A percentile compares a stretch with the other conserved stretches of the same genome.
Evolutionary conservation across 805 yeast species (phyloP).

Genomic region (Priceomyces melissophilus): DNA sequence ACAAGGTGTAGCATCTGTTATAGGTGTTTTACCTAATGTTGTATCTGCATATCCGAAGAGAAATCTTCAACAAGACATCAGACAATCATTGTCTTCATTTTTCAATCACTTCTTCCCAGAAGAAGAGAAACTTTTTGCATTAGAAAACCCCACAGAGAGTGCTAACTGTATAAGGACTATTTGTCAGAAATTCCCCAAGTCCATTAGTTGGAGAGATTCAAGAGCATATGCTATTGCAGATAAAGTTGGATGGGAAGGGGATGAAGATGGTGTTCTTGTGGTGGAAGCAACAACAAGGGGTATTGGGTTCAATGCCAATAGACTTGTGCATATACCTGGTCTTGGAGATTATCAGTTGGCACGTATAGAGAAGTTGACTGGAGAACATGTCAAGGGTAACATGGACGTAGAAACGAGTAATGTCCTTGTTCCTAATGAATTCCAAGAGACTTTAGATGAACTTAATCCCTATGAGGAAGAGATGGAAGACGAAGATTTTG

Average conservation of each 20-base stretch:
- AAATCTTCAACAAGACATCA: conserved; percentile 67
- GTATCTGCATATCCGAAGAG: conserved; percentile 64
- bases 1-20: conserved; percentile 84
- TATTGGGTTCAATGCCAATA: conserved; percentile 70
- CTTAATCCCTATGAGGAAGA: conserved; percentile 53
- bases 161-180: conserved; percentile 66
- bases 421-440: conserved; percentile 27
- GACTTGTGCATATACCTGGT: conserved; percentile 83
- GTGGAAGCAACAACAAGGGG: conserved; percentile 89
- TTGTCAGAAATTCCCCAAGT: conserved; percentile 84
- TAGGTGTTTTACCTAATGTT: conserved; percentile 77
- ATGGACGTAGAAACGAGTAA: conserved; percentile 22
- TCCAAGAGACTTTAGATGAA: conserved; percentile 59
- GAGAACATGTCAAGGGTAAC: conserved; percentile 8
- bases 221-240: conserved; percentile 87
- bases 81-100: conserved; percentile 41
- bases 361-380: conserved; percentile 51
- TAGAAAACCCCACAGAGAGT: conserved; percentile 69
- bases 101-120: conserved; percentile 51
- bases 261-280: conserved; percentile 39
- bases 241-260: conserved; percentile 41
- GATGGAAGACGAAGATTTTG: conserved; percentile 36
- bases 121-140: conserved; percentile 70
- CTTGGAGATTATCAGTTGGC: conserved; percentile 83
- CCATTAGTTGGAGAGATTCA: conserved; percentile 88